Evolutionary conservation across 192 early-diverging fungal genomes (phyloP), one percentile per base, ranked within the genome.

Genomic region (Umbelopsis vinacea): DNA sequence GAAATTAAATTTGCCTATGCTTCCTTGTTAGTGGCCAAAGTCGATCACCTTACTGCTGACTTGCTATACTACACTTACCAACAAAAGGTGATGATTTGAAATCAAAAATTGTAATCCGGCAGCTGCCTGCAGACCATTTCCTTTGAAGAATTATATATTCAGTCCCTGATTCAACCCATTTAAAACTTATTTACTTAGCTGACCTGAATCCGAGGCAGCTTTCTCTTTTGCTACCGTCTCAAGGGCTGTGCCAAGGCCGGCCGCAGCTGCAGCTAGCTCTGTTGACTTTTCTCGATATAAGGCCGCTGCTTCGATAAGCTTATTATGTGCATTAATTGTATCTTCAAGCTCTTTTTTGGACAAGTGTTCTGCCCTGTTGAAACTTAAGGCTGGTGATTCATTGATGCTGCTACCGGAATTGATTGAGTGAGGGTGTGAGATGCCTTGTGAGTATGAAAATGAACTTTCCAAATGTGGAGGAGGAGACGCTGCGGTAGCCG

Each of bases 61-160:
- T 12, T 43, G 11, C 2, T 43, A 43, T 6, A 12, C 48, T 17
- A n/a, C 17, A 6, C 60, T 71, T 81, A 85, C 84, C 80, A 86
- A 74, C 37, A 86, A 71, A 66, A 83, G 84, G 46, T 86, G 80
- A 72, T 86, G 84, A 70, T 86, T 86, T 46, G 84, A 86, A 69
- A 83, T 82, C 23, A 86, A 68, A 45, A 76, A 82, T 46, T 86
- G 84, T 37, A 86, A 74, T 33, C 84, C 84, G 21, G 84, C 77
- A 15, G 82, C 82, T 0, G 84, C 82, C 55, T 86, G 84, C 11
- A 86, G 55, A 23, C 76, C 79, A 19, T 77, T 76, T 22, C n/a
- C 81, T 81, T 85, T 70, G 24, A 22, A 14, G 26, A 15, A 2
- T 54, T n/a, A n/a, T 21, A 46, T 7, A 43, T 40, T 53, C 35